phyloP scores from a whole-genome alignment of 306 rosid genomes.

The Prinsepia uniflora region DNA sequence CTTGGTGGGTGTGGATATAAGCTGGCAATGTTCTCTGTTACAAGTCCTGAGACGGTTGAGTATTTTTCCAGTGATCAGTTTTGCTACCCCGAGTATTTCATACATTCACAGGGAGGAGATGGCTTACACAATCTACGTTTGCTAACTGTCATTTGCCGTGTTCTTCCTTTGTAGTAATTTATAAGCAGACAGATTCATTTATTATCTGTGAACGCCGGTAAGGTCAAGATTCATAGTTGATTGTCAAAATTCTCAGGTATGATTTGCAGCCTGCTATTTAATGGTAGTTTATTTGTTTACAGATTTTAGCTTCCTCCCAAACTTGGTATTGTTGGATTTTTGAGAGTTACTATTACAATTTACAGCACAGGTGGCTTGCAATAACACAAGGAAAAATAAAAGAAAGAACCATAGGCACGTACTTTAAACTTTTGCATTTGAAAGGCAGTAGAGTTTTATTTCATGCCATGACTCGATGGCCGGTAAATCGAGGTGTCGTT shows the following conservation, averaged over 20 bases:
- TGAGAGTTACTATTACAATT: background rate
- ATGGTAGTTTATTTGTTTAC: background rate
- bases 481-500: background rate
- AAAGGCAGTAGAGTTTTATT: background rate
- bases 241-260: background rate
- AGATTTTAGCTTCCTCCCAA: background rate
- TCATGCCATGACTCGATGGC: background rate
- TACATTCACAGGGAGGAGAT: constrained; percentile 13
- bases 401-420: too few relatives aligned
- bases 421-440: too few relatives aligned
- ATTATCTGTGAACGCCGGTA: background rate
- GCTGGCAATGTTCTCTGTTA: constrained; percentile 23
- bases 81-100: constrained; percentile 25
- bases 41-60: constrained; percentile 24
- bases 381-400: too few relatives aligned
- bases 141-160: constrained; percentile 15
- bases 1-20: constrained; percentile 11
- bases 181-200: constrained; percentile 21
- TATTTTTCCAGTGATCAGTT: constrained; percentile 34
- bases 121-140: constrained; percentile 22
- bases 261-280: background rate
- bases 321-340: background rate
- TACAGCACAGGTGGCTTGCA: too few relatives aligned
- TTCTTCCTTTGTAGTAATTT: constrained; percentile 25
- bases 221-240: background rate